Conservation (phyloP, 176 grass and related monocot genomes). For the Zea luxurians region DNA sequence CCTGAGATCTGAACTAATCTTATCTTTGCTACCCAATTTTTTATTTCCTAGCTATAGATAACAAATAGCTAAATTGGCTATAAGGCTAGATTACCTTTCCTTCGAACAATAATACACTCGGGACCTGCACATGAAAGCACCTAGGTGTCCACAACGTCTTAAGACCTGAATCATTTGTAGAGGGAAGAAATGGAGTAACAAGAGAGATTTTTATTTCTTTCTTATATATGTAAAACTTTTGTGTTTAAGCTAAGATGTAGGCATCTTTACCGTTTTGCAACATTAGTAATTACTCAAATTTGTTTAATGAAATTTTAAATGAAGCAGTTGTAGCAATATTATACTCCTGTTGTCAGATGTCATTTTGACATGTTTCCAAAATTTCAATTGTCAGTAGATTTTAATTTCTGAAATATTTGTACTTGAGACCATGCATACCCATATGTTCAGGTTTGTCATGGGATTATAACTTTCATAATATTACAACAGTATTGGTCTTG, state of each 20-base stretch:
- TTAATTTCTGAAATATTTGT: not conserved
- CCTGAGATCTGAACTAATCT: not conserved
- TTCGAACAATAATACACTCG: not conserved
- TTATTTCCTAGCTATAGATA: not conserved
- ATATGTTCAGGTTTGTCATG: not conserved
- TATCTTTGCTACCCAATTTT: not conserved
- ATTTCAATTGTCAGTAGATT: not conserved
- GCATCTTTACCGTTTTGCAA: slow-evolving; percentile 2
- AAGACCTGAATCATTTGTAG: not conserved
- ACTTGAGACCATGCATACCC: not conserved
- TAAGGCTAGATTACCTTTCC: not conserved
- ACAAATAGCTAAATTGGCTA: not conserved
- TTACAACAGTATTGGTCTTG: slow-evolving; percentile 9
- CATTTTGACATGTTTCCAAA: not conserved
- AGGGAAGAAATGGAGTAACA: not conserved
- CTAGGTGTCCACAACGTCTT: not conserved
- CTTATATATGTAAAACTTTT: not conserved
- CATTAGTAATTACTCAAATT: not conserved
- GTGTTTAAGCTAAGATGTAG: slow-evolving; percentile 21
- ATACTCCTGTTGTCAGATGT: not conserved
- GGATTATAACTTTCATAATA: not conserved
- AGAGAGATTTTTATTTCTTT: not conserved
- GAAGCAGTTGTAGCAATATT: not conserved
- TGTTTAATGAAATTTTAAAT: slow-evolving; percentile 4
- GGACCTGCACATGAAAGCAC: not conserved